These are phyloP conservation scores for Mortierella sp. DNA, from an alignment of 371 early-diverging fungal species.

Conservation along the genomic window DNA sequence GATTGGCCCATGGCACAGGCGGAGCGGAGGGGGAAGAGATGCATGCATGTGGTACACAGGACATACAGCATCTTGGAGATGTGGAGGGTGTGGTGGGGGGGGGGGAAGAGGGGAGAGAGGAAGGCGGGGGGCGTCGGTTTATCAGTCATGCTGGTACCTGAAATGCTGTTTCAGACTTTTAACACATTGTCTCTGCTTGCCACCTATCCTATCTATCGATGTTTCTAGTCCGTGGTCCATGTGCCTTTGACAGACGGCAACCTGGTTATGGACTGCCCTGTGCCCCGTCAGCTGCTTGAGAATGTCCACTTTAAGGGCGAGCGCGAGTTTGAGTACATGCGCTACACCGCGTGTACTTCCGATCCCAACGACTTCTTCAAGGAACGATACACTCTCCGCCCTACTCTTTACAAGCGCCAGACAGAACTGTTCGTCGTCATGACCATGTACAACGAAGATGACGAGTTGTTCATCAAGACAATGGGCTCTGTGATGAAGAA, in stretches of 20 bases:
- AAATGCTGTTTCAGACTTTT: not conserved
- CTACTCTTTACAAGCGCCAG: constrained; percentile 70
- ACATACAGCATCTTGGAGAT: too few relatives aligned
- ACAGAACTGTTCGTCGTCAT: constrained; percentile 90
- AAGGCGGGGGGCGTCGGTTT: not conserved
- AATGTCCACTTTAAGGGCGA: constrained; percentile 55
- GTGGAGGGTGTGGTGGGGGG: not conserved
- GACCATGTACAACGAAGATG: too few relatives aligned
- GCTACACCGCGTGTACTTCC: constrained; percentile 83
- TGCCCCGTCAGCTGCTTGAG: constrained; percentile 62
- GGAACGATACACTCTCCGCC: constrained; percentile 79
- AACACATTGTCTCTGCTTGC: not conserved
- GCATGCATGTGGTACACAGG: too few relatives aligned
- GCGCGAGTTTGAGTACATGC: constrained; percentile 75
- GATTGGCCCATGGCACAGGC: too few relatives aligned
- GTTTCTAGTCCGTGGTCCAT: constrained; percentile 17
- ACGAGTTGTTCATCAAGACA: constrained; percentile 78
- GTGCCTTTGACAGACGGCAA: constrained; percentile 78
- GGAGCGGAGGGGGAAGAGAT: too few relatives aligned
- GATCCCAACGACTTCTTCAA: constrained; percentile 82
- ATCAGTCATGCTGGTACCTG: not conserved
- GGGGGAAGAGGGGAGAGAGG: not conserved
- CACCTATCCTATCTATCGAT: not conserved
- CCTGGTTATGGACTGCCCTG: constrained; percentile 71
- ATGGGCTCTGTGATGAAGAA: constrained; percentile 78